These are phyloP conservation scores for Yarrowia deformans DNA, from an alignment of 805 yeast genomes.

Conservation along the genomic window DNA sequence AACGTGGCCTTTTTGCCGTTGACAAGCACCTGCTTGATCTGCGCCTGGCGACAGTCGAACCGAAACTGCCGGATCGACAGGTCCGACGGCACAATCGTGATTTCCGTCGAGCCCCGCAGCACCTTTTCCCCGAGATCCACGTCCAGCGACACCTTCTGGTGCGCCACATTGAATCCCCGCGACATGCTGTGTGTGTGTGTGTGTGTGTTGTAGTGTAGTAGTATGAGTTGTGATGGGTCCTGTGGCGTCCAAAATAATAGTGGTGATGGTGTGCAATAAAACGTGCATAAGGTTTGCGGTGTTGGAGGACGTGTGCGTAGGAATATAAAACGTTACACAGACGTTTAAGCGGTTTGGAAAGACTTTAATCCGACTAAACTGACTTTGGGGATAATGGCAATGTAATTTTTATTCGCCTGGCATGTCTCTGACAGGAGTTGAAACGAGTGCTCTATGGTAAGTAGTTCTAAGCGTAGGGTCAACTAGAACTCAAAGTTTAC, in stretches of 20 bases:
- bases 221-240: background rate
- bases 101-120: slow-evolving; percentile 78
- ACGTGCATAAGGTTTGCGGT: slow-evolving; percentile 10
- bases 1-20: slow-evolving; percentile 67
- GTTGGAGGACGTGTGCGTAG: too few relatives aligned
- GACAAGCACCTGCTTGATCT: slow-evolving; percentile 66
- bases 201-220: background rate
- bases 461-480: too few relatives aligned
- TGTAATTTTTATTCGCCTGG: too few relatives aligned
- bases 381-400: too few relatives aligned
- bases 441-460: too few relatives aligned
- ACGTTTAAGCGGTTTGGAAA: too few relatives aligned
- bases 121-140: slow-evolving; percentile 70
- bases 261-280: slow-evolving; percentile 1
- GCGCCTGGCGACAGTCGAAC: slow-evolving; percentile 77
- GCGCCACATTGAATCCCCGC: slow-evolving; percentile 70
- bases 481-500: too few relatives aligned
- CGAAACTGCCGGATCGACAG: slow-evolving; percentile 63
- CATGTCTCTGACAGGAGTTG: too few relatives aligned
- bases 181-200: slow-evolving; percentile 5
- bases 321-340: too few relatives aligned
- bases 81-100: slow-evolving; percentile 77
- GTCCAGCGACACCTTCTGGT: slow-evolving; percentile 82
- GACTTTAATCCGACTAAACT: too few relatives aligned
- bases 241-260: too few relatives aligned